Conservation (phyloP, 495 filamentous ascomycete species). For the Hyaloscypha finlandica region DNA sequence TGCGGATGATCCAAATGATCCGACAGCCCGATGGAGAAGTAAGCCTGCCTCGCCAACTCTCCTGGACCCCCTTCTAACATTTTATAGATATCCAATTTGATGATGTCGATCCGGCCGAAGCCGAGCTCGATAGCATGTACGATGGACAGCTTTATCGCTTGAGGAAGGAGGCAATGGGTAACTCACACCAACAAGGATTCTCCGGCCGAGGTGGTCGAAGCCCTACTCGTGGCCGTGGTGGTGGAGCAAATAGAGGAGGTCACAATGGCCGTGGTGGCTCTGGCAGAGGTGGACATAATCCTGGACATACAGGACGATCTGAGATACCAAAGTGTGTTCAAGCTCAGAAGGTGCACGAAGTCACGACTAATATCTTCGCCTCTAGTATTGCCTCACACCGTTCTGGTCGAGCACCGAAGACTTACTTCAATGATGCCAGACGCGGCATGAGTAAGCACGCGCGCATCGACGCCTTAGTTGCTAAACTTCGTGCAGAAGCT, state of each 20-base stretch:
- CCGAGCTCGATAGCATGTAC: conserved; percentile 21
- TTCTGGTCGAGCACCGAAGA: background rate
- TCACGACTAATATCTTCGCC: background rate
- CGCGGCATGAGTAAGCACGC: background rate
- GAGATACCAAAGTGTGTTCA: background rate
- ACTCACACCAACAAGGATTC: background rate
- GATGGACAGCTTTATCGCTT: conserved; percentile 28
- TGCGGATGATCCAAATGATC: background rate
- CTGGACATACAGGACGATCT: background rate
- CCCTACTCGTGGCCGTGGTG: background rate
- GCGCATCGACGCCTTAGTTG: background rate
- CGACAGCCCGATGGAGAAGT: conserved; percentile 24
- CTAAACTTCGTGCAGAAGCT: background rate
- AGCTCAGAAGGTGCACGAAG: background rate
- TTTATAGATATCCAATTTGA: conserved; percentile 17
- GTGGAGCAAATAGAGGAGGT: background rate
- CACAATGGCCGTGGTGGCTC: background rate
- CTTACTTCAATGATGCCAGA: background rate
- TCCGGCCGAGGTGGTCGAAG: background rate
- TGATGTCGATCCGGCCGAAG: conserved; percentile 20
- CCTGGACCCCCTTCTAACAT: conserved; percentile 1
- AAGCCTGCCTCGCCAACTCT: background rate
- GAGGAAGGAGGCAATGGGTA: conserved; percentile 8
- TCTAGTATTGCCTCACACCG: background rate
- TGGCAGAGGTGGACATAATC: conserved; percentile 6